These are phyloP conservation scores for Bipolaris victoriae DNA, from an alignment of 2,329 filamentous ascomycete species.

Conservation along the genomic window DNA sequence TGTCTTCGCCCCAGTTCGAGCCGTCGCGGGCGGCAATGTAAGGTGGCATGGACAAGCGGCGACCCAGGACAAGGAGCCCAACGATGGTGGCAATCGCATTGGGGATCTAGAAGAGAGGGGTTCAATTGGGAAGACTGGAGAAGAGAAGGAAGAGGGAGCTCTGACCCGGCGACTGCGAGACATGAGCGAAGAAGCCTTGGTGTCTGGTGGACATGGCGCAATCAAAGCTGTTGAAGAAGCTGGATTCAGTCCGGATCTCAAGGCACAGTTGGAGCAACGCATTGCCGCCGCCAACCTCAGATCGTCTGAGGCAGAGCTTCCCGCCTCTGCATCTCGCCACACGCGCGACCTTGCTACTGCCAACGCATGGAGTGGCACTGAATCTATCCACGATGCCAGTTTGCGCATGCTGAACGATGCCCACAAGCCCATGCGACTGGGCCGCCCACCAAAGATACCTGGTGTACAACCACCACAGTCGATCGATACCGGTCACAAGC, in stretches of 20 bases:
- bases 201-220: conserved; percentile 61
- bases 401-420: conserved; percentile 76
- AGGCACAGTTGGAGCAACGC: conserved; percentile 63
- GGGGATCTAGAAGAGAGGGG: conserved; percentile 15
- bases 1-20: conserved; percentile 14
- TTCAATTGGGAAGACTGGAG: background rate
- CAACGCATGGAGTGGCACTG: conserved; percentile 78
- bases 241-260: conserved; percentile 67
- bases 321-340: conserved; percentile 68
- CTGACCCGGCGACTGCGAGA: conserved; percentile 64
- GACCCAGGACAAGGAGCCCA: conserved; percentile 21
- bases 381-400: conserved; percentile 74
- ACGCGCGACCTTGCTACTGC: conserved; percentile 71
- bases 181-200: conserved; percentile 66
- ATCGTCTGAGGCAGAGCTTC: conserved; percentile 61
- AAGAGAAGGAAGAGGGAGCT: conserved; percentile 55
- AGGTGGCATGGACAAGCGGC: conserved; percentile 34
- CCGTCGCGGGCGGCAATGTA: conserved; percentile 14
- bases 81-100: conserved; percentile 19
- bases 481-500: conserved; percentile 48
- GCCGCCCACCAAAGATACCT: conserved; percentile 25
- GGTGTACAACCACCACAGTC: conserved; percentile 34
- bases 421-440: conserved; percentile 58
- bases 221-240: conserved; percentile 65
- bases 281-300: conserved; percentile 63